Evolutionary conservation across 352 stramenopile genomes (phyloP).

Genomic region (Phytophthora ramorum): DNA sequence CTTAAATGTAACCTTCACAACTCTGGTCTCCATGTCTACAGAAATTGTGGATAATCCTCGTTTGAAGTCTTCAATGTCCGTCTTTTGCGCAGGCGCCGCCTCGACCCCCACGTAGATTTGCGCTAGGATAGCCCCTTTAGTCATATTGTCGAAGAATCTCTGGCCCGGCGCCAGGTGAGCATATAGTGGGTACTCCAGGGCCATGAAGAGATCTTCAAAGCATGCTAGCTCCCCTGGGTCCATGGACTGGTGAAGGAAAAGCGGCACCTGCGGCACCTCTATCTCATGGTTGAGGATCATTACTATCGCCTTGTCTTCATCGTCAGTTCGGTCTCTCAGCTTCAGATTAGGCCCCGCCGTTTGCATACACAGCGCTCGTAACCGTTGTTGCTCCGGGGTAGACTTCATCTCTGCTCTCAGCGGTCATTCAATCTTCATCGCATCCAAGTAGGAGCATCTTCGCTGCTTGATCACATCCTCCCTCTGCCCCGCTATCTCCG

Average conservation of each 20-base stretch:
- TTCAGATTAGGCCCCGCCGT: background rate
- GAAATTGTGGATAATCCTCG: background rate
- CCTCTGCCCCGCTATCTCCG: too few species aligned
- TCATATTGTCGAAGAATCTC: background rate
- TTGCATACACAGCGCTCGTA: too few species aligned
- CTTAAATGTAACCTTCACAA: background rate
- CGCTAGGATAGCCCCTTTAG: background rate
- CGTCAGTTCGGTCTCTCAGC: background rate
- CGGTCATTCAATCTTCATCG: too few species aligned
- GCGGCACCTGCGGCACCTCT: background rate
- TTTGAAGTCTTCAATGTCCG: background rate
- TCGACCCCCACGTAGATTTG: background rate
- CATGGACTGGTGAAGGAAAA: background rate
- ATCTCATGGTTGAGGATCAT: background rate
- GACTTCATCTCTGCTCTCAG: too few species aligned
- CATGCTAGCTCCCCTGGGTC: background rate
- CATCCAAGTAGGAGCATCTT: too few species aligned
- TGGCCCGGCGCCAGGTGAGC: background rate
- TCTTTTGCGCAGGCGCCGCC: background rate
- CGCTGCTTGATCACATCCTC: too few species aligned
- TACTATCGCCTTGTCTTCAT: background rate
- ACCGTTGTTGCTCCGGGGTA: too few species aligned
- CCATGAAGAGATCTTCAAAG: background rate
- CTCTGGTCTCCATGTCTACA: background rate
- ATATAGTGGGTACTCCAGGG: background rate